Base-by-base conservation (phyloP, 2,329 filamentous ascomycete genomes). In the Clonostachys chloroleuca region DNA sequence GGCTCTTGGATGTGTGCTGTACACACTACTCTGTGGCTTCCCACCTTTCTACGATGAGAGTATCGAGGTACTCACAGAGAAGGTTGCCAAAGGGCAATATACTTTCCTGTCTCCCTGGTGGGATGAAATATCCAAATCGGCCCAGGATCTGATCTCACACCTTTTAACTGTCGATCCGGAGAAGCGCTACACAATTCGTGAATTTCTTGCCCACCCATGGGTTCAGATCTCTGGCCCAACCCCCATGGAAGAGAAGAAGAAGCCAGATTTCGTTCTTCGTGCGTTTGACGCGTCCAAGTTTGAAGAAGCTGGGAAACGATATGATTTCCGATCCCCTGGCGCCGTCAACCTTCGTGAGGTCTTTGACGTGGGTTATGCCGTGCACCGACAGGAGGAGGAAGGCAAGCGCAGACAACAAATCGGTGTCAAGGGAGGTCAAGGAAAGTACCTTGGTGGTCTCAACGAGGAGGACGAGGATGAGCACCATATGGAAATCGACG, bases 21-120 rank as follows among this genome's bases (percentile, higher is more conserved):
- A 99, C 73, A 99, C 94, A 1, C 75, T 99, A 2, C 86, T 99
- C 14, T 99, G 94, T 59, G 94, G 94, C 13, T 99, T 99, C 72
- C 94, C 94, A 10, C 94, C 94, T 4, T 99, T 99, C 69, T 96
- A 99, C 66, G 94, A 99, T 57, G 94, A 99, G 70, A 96, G 90
- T 60, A 97, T 99, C 56, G 91, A 96, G 61, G 87, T 95, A 1
- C 80, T 99, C 51, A 97, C 94, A 2, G 92, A 99, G 64, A 99
- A 99, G 75, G 94, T 99, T 16, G 94, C 94, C 33, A 86, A 89
- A 59, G 94, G 94, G 43, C 91, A 97, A 70, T 99, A 94, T 65
- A 97, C 94, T 1, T 99, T 99, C 73, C 72, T 99, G 40, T 97
- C 92, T 4, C 94, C 94, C 0, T 99, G 94, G 94, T 99, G 94